Conservation (phyloP, 1,139 yeast species). For the Zygosaccharomyces sapae region DNA sequence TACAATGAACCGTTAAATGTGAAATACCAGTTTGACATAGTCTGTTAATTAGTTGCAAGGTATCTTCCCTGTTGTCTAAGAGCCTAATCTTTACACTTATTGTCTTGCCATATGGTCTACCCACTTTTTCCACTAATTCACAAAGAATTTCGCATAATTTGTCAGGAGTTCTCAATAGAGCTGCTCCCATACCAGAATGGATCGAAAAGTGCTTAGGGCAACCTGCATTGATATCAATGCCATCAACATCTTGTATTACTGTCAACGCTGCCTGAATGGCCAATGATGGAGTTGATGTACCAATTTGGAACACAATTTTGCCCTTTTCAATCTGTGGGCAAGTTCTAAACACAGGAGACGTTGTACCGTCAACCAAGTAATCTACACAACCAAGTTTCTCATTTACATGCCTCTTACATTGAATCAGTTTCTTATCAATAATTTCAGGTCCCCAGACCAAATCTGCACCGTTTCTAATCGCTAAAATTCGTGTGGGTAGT, state of each 20-base stretch:
- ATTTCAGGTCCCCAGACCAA: constrained; percentile 95
- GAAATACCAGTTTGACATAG: constrained; percentile 77
- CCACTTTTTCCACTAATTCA: constrained; percentile 71
- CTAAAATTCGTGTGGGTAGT: constrained; percentile 76
- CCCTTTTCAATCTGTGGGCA: constrained; percentile 57
- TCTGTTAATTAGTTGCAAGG: constrained; percentile 56
- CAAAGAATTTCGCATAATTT: constrained; percentile 61
- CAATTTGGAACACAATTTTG: constrained; percentile 79
- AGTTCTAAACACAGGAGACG: constrained; percentile 66
- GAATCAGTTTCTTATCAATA: constrained; percentile 74
- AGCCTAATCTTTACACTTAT: constrained; percentile 87
- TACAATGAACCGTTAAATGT: constrained; percentile 84
- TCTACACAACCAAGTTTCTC: constrained; percentile 55
- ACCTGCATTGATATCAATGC: constrained; percentile 91
- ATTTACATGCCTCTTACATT: constrained; percentile 62
- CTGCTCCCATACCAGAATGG: constrained; percentile 98
- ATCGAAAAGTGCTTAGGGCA: constrained; percentile 89
- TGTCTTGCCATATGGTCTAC: constrained; percentile 69
- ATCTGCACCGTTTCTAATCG: constrained; percentile 83
- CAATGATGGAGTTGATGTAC: constrained; percentile 74
- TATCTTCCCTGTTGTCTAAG: constrained; percentile 56
- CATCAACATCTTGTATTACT: constrained; percentile 82
- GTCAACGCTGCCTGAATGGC: constrained; percentile 84
- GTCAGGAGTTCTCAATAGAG: constrained; percentile 77
- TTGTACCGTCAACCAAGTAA: constrained; percentile 40